Evolutionary conservation across 306 rosid genomes (phyloP), one percentile per base, ranked within the genome.

Genomic region (Hippophae rhamnoides): DNA sequence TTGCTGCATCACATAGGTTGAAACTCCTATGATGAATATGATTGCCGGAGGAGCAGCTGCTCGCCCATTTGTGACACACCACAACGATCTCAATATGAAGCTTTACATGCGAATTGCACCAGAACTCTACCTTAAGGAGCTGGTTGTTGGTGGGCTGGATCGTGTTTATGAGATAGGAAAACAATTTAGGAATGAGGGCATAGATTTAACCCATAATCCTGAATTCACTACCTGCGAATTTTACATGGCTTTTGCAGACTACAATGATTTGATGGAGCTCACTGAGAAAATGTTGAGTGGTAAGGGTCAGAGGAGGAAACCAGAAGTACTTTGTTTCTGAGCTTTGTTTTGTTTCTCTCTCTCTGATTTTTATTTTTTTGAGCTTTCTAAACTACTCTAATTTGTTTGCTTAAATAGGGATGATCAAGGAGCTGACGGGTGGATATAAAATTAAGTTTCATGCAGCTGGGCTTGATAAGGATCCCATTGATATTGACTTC

Each of bases 121-220:
- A 1, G 99, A 92, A 71, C 94, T 92, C 40, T 88, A 83, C 71
- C 96, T 92, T 13, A 92, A 92, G 78, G 78, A 92, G 78, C 76
- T 92, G 59, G 85, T 92, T 73, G 95, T 88, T 71, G 99, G 97
- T 69, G 99, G 94, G 60, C 76, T 92, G 60, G 95, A 85, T 25
- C 98, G 98, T 72, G 98, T 92, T 53, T 92, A 92, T 88, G 99
- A 92, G 86, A 92, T 92, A 25, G 99, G 99, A 41, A 88, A 92
- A 72, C 99, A 86, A 59, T 88, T 92, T 66, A 92, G 99, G 75
- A 87, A 92, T 13, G 96, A 90, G 88, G 96, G 99, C 43, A 88
- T 92, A 25, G 99, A 92, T 83, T 85, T 92, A 79, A 92, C 95
- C 0, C 99, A 92, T 59, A 88, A 88, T 71, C 96, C 96, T 5